Conservation (phyloP, 2,329 filamentous ascomycete species). For the Hypocrella siamensis region DNA sequence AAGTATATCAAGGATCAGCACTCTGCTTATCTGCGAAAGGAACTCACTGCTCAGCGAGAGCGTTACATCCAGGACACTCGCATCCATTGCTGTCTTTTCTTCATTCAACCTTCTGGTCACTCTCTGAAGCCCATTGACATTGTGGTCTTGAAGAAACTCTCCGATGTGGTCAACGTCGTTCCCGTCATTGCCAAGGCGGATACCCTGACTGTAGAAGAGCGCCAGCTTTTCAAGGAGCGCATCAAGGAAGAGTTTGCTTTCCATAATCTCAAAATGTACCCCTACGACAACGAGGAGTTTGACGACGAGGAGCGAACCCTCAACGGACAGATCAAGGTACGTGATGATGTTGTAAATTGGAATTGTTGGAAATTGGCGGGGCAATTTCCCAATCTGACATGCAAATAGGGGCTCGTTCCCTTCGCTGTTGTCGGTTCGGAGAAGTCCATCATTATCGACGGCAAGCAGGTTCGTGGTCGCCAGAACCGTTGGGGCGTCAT, state of each 20-base stretch:
- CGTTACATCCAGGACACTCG: conserved; percentile 98
- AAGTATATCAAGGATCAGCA: conserved; percentile 99
- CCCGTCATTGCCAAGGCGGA: conserved; percentile 98
- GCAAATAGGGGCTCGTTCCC: conserved; percentile 65
- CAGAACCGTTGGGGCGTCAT: conserved; percentile 99
- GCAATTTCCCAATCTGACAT: conserved; percentile 1
- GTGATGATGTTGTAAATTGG: conserved; percentile 7
- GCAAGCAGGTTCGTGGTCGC: conserved; percentile 91
- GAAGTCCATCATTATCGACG: conserved; percentile 93
- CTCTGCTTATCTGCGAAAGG: conserved; percentile 96
- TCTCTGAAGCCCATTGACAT: conserved; percentile 99
- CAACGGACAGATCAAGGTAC: conserved; percentile 93
- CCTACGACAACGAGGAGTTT: conserved; percentile 97
- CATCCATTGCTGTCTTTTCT: conserved; percentile 99
- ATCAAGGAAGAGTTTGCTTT: conserved; percentile 99
- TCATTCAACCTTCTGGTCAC: conserved; percentile 97
- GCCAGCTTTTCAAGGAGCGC: conserved; percentile 90
- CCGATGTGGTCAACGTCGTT: conserved; percentile 97
- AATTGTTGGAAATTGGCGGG: too few species aligned
- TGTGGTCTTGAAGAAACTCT: conserved; percentile 98
- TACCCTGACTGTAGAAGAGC: conserved; percentile 88
- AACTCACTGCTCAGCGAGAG: conserved; percentile 96
- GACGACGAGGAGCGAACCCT: conserved; percentile 89
- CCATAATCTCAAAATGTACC: conserved; percentile 99
- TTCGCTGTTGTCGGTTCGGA: conserved; percentile 97